Evolutionary conservation across 2,329 filamentous ascomycete genomes (phyloP), one percentile per base, ranked within the genome.

Genomic region (Lasiodiplodia hormozganensis): DNA sequence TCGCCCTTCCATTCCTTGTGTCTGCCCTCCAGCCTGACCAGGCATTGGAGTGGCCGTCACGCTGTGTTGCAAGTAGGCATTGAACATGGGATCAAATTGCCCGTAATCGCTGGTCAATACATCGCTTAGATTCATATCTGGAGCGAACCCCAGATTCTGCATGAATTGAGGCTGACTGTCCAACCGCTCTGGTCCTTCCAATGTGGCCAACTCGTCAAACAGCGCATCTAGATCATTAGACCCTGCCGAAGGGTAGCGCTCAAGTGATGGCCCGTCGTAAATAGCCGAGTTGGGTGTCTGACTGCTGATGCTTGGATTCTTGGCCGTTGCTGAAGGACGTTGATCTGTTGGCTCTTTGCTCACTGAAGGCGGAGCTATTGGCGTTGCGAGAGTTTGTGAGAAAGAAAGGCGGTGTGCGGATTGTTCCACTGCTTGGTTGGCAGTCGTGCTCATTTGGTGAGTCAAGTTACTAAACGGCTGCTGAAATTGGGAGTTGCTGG

Each of bases 131-230:
- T 88, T 87, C 40, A 86, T 85, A 31, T 88, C 88, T 0, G 88
- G 88, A 1, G 85, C 87, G 74, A 90, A 89, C 0, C 89, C 89
- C 23, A 91, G 80, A 72, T 90, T 90, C 54, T 87, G 84, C 88
- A 90, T 89, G 72, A 90, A 90, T 70, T 89, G 86, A 2, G 86
- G 83, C 70, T 89, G 87, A 14, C 84, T 82, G 31, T 87, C 85
- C 54, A 86, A 78, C 43, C 81, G 79, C 65, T 87, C 83, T 25
- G 82, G 82, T 2, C 82, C 85, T 72, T 88, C 87, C 38, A 88
- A 77, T 10, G 86, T 85, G 3, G 86, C 86, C 47, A 89, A 76
- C 71, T 88, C 86, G 64, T 88, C 86, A 69, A 88, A 88, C 65
- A 87, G 81, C 18, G 83, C 84, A 70, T 87, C 85, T 70, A 77